A percentile compares a stretch with the other conserved stretches of the same genome.
phyloP scores from a whole-genome alignment of 2,329 filamentous ascomycete species.

The Aspergillus bombycis region DNA sequence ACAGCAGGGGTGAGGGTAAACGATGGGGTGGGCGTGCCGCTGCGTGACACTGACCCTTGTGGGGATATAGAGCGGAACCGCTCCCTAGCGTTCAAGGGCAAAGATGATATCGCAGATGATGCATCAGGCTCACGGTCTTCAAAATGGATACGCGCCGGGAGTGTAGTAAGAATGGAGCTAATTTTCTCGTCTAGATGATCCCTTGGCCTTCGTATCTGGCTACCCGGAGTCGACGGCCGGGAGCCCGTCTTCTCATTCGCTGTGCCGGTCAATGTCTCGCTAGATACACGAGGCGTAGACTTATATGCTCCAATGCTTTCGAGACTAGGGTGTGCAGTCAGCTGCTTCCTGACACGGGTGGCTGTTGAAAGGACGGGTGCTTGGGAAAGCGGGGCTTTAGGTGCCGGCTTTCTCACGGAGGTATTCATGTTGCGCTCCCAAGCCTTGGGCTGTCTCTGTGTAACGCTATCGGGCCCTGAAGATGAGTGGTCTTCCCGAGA shows the following conservation, averaged over 20 bases:
- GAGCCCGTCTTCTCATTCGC: slow-evolving; percentile 24
- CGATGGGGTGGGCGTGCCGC: slow-evolving; percentile 65
- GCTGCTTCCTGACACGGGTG: slow-evolving; percentile 29
- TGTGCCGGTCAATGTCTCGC: slow-evolving; percentile 15
- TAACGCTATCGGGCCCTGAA: slow-evolving; percentile 12
- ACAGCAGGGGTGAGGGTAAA: slow-evolving; percentile 68
- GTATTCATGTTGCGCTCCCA: slow-evolving; percentile 23
- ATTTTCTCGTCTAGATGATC: slow-evolving; percentile 80
- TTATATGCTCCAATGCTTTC: slow-evolving; percentile 36
- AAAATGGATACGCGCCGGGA: slow-evolving; percentile 79
- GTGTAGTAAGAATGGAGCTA: slow-evolving; percentile 73
- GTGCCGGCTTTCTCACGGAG: slow-evolving; percentile 20
- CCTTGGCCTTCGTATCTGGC: slow-evolving; percentile 51
- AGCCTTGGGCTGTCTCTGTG: slow-evolving; percentile 11
- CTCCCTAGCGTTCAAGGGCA: slow-evolving; percentile 45
- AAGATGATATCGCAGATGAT: slow-evolving; percentile 35
- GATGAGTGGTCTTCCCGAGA: slow-evolving; percentile 16
- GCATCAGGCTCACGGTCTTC: slow-evolving; percentile 43
- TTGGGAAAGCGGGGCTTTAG: slow-evolving; percentile 18
- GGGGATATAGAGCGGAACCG: slow-evolving; percentile 41
- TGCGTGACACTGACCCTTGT: slow-evolving; percentile 42
- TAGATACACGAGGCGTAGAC: slow-evolving; percentile 27
- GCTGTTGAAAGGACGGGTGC: slow-evolving; percentile 28
- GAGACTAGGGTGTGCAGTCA: slow-evolving; percentile 36
- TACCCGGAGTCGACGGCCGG: slow-evolving; percentile 45